Evolutionary conservation across 2,329 filamentous ascomycete genomes (phyloP), one percentile per base, ranked within the genome.

Genomic region (Cadophora malorum): DNA sequence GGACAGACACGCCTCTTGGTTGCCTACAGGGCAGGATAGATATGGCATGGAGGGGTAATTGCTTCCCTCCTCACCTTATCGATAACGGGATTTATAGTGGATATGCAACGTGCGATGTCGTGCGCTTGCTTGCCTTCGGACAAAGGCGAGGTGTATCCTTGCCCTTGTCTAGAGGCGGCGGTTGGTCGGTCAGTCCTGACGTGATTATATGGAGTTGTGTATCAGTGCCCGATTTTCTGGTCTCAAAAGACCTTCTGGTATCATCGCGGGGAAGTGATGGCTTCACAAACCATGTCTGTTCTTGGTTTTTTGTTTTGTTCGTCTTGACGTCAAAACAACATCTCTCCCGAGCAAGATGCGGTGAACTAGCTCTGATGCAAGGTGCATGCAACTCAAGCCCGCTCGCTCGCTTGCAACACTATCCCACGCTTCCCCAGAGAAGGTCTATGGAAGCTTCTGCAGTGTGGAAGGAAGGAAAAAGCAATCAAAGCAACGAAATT

Each of bases 61-160:
- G 3, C 28, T 28, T 38, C 8, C 41, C 12, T 31, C 41, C 21
- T 61, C 19, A 6, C 41, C 58, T 61, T 61, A 61, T 61, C 58
- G 58, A 61, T 61, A 61, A 47, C 58, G 41, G 35, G 31, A 58
- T 58, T 38, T 38, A 38, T 23, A 33, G 55, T 58, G 55, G 55
- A 41, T 58, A 21, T 38, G 33, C 55, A 38, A 38, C 31, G 55
- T 35, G 53, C 28, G 53, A 56, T 56, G 53, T 56, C 53, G 53
- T 56, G 53, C 53, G 31, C 53, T 38, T 38, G 35, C 28, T 28
- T 28, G 28, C 28, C 28, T 58, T 38, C 55, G 19, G 52, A 55
- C 52, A 49, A 38, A 10, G 41, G 41, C 14, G 41, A 45, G 41
- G 41, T 14, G 16, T 45, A 45, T 19, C 41, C 41, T 45, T 38